Percentiles rank a stretch among this genome's conserved stretches.
These are phyloP conservation scores for Eucalyptus camaldulensis DNA, from an alignment of 345 rosid genomes.

Conservation along the genomic window DNA sequence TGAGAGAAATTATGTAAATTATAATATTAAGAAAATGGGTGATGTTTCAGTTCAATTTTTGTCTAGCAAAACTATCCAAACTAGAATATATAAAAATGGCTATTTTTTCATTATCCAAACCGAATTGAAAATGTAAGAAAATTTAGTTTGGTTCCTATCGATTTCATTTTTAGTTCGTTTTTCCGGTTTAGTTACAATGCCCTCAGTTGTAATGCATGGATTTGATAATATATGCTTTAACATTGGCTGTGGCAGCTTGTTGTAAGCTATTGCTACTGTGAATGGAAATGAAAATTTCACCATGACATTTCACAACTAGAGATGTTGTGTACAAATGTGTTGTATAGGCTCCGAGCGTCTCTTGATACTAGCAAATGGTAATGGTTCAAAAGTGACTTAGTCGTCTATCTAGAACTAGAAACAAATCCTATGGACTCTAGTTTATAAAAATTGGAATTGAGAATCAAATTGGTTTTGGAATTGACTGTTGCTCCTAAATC, in stretches of 20 bases:
- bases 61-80: too few relatives aligned
- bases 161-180: too few relatives aligned
- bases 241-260: neutral
- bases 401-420: neutral
- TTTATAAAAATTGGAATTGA: neutral
- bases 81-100: too few relatives aligned
- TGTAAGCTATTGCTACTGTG: neutral
- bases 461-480: neutral
- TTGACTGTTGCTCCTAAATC: accelerated
- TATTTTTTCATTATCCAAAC: too few relatives aligned
- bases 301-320: neutral
- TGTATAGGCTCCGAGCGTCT: neutral
- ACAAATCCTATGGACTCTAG: neutral
- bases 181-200: accelerated
- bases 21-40: too few relatives aligned
- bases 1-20: too few relatives aligned
- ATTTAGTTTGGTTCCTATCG: too few relatives aligned
- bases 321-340: neutral
- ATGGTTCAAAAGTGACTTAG: neutral
- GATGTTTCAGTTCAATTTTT: accelerated
- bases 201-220: neutral
- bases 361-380: neutral
- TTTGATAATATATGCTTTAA: neutral
- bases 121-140: too few relatives aligned
- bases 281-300: neutral